These are phyloP conservation scores for Pseudogymnoascus sp. DNA, from an alignment of 2,329 filamentous ascomycete genomes.

Conservation along the genomic window DNA sequence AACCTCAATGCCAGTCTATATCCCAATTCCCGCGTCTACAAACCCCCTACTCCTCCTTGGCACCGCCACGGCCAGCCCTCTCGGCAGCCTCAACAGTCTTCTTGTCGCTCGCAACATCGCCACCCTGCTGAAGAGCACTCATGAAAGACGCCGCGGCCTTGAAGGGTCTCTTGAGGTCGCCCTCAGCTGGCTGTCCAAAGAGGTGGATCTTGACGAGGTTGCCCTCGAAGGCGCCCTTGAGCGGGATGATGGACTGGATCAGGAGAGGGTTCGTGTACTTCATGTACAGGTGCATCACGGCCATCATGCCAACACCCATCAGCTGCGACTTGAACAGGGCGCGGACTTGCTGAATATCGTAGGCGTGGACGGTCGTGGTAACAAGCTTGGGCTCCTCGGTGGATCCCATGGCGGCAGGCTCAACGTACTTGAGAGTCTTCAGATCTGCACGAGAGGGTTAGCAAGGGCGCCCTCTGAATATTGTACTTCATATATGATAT, in stretches of 20 bases:
- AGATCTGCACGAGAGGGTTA: slow-evolving; percentile 55
- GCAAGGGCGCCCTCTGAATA: not conserved
- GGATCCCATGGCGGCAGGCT: slow-evolving; percentile 87
- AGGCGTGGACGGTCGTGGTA: slow-evolving; percentile 92
- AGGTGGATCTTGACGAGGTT: slow-evolving; percentile 96
- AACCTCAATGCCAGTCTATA: not conserved
- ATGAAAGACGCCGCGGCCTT: slow-evolving; percentile 79
- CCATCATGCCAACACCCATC: slow-evolving; percentile 98
- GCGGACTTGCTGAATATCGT: slow-evolving; percentile 82
- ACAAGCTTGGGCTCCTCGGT: slow-evolving; percentile 92
- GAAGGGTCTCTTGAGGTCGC: slow-evolving; percentile 93
- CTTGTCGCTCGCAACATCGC: slow-evolving; percentile 74
- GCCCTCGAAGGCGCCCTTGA: slow-evolving; percentile 91
- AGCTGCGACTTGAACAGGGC: slow-evolving; percentile 79
- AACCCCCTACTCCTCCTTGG: slow-evolving; percentile 56
- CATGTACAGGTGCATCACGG: slow-evolving; percentile 97
- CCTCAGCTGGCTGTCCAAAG: slow-evolving; percentile 74
- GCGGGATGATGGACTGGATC: slow-evolving; percentile 96
- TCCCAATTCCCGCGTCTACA: not conserved
- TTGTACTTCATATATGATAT: not conserved
- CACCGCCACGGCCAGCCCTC: slow-evolving; percentile 62
- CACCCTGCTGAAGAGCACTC: slow-evolving; percentile 59
- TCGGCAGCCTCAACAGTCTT: slow-evolving; percentile 75
- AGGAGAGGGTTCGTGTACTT: slow-evolving; percentile 99
- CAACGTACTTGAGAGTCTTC: slow-evolving; percentile 97